Base-by-base conservation (phyloP, 495 filamentous ascomycete species). In the Barbatosphaeria neglecta region DNA sequence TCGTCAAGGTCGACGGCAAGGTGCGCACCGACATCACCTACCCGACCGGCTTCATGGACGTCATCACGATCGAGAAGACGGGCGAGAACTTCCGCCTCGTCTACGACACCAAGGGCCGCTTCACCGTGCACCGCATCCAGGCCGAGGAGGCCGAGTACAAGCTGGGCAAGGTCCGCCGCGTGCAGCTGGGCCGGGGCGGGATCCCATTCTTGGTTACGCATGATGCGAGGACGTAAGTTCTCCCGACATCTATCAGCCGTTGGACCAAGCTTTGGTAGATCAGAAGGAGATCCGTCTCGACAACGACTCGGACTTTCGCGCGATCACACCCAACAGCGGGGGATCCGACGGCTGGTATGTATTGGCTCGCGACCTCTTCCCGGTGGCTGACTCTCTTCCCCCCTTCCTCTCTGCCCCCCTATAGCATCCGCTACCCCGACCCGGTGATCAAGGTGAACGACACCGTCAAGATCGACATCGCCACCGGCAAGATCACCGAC, bases 141-240 rank as follows among this genome's bases (percentile, higher is more conserved):
- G 73, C 82, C 50, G 93, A 95, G 78, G 92, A 98, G 85, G 90
- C 92, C 56, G 80, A 84, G 76, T 98, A 93, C 84, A 98, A 98
- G 84, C 79, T 98, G 51, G 88, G 88, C 74, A 98, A 97, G 78
- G 93, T 97, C 77, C 96, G 95, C 86, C 80, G 89, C 57, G 92
- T 97, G 37, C 93, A 98, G 78, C 82, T 98, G 60, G 93, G 92
- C 79, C 87, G 86, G 70, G 93, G 92, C 74, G 92, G 90, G 74
- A 92, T 98, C 80, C 92, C 92, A 86, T 97, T 94, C 87, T 95
- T 96, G 86, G 92, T 97, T 85, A 97, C 93, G 87, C 93, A 97
- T 82, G 92, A 98, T 87, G 92, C 93, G 74, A 82, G 92, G 86
- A 98, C 93, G 90, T 96, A 75, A 92, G 90, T 81, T 80, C 77